Evolutionary conservation across 228 moss, liverwort and hornwort genomes (phyloP), one percentile per base, ranked within the genome.

Genomic region (Sphagnum magellanicum): DNA sequence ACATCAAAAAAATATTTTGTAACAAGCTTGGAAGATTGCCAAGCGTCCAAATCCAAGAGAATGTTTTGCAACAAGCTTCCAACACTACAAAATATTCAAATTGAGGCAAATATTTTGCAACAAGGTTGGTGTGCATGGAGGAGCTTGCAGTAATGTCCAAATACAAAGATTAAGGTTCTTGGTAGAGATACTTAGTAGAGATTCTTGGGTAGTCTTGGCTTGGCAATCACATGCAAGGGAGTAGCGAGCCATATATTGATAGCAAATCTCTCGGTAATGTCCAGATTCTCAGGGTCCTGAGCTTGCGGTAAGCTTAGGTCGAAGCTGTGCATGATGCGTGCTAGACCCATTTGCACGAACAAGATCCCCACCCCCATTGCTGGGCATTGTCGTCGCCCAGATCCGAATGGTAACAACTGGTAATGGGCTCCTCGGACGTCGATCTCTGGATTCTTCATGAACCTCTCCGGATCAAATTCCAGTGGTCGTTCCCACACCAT

Each of bases 381-480:
- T 11, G 59, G 59, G 59, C 59, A 59, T n/a, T 59, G 11, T 59
- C 59, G 11, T 59, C 59, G 59, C 11, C 59, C 59, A 0, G 59
- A 59, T 59, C 59, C 59, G n/a, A 59, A 59, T n/a, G 59, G 59
- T n/a, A 59, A n/a, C 1, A 59, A 59, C 59, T 59, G 12, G 59
- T 10, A 59, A n/a, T 59, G 12, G 12, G 11, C 12, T 11, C 59
- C 59, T 59, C 12, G n/a, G 12, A 11, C 11, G 11, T 59, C 59
- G 12, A 59, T 10, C 12, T 59, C n/a, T 10, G 12, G 67, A 17
- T 67, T 50, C 32, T 32, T 32, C 50, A 75, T 48, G 53, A 70
- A 75, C 50, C 75, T 63, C 0, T 59, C 59, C 59, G 59, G 59
- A 59, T 10, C 12, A n/a, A 59, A 59, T 11, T 59, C 59, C 11